Base-by-base conservation (phyloP, 441 rosid species). In the Brassica balearica region DNA sequence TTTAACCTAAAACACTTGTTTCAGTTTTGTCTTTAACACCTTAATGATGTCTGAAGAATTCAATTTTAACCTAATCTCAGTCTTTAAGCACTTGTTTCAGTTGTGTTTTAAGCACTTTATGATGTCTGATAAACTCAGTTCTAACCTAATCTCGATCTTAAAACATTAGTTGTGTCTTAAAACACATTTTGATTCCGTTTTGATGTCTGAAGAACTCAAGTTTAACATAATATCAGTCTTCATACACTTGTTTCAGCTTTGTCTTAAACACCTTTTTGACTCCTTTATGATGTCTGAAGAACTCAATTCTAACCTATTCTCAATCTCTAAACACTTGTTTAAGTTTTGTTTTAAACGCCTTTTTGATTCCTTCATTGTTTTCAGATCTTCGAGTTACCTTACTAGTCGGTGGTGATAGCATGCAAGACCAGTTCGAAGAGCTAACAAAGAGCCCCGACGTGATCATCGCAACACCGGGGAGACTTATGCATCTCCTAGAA, bases 361-460 rank as follows among this genome's bases (percentile, higher is more conserved):
- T 58, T 65, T 65, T 72, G 71, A 70, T 65, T 6, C n/a, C 71
- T 19, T 76, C 5, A 10, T 25, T 65, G 14, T 65, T 80, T 8
- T 63, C 78, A 93, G 99, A 96, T 87, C 93, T 96, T 77, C 88
- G 91, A 12, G 88, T 85, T 17, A 90, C 91, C 77, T 87, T 93
- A 82, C 86, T 96, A 53, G 98, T 96, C 71, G 99, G 99, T 60
- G 99, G 99, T 71, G 97, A 96, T 74, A 89, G 98, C 74, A 92
- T 96, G 98, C 92, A 93, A 80, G 88, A 76, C 63, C 98, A 96
- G 84, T 96, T 96, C 79, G 97, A 91, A 76, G 99, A 96, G 76
- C 83, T 96, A 69, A 92, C 98, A 15, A 94, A 90, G 76, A 90
- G 86, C 68, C 99, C 98, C 0, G 98, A 95, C 87, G 86, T 93